These are phyloP conservation scores for Peltaster fructicola DNA, from an alignment of 2,329 filamentous ascomycete genomes.

Conservation along the genomic window DNA sequence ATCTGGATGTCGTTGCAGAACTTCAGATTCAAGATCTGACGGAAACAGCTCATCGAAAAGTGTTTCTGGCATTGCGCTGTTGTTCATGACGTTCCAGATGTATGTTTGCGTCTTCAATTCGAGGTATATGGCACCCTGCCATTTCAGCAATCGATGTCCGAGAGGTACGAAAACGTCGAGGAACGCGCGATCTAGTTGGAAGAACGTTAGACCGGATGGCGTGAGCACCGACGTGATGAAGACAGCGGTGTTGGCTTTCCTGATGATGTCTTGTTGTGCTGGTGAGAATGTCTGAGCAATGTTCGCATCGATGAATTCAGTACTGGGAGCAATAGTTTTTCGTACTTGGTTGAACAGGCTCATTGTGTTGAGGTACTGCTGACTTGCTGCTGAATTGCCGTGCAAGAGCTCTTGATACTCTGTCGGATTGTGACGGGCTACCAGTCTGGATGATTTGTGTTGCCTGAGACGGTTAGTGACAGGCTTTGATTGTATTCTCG, in stretches of 20 bases:
- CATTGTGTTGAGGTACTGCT: conserved; percentile 44
- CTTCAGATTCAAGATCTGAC: conserved; percentile 33
- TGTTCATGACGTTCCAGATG: conserved; percentile 41
- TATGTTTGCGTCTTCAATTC: conserved; percentile 52
- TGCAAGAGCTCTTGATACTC: too few relatives aligned
- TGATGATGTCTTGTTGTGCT: conserved; percentile 39
- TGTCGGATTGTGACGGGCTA: too few relatives aligned
- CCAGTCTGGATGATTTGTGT: too few relatives aligned
- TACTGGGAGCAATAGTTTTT: conserved; percentile 39
- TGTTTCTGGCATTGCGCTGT: conserved; percentile 36
- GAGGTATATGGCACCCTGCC: conserved; percentile 42
- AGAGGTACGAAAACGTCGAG: conserved; percentile 46
- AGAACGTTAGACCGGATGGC: conserved; percentile 43
- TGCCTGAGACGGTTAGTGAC: too few relatives aligned
- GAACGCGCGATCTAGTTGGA: conserved; percentile 45
- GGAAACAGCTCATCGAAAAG: conserved; percentile 44
- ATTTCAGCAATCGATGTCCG: conserved; percentile 38
- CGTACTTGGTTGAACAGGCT: conserved; percentile 47
- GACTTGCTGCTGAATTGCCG: too few relatives aligned
- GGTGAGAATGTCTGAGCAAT: conserved; percentile 20
- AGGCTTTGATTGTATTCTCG: too few relatives aligned
- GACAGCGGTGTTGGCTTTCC: conserved; percentile 47
- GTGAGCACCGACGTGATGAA: conserved; percentile 47
- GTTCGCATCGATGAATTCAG: conserved; percentile 32
- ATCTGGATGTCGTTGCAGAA: conserved; percentile 37